Conservation (phyloP, 768 basidiomycete genomes). For the Dioszegia crocea region DNA sequence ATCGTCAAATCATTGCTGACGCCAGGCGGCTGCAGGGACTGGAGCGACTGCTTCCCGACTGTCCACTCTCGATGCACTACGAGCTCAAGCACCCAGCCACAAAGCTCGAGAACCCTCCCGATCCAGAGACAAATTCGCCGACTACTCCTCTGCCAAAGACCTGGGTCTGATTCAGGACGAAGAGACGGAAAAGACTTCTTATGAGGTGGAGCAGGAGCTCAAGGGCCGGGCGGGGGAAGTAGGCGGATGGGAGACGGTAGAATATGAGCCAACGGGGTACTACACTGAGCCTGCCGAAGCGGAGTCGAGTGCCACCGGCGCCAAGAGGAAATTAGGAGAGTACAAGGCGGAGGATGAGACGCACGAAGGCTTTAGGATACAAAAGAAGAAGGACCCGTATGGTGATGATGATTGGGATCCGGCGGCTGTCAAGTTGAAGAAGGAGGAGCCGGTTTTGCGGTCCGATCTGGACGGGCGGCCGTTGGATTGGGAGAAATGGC, state of each 20-base stretch:
- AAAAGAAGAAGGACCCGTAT: slow-evolving; percentile 62
- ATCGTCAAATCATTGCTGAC: background rate
- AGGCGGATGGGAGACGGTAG: slow-evolving; percentile 23
- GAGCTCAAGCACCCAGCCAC: slow-evolving; percentile 47
- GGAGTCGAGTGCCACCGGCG: slow-evolving; percentile 4
- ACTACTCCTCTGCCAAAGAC: slow-evolving; percentile 83
- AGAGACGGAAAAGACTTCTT: slow-evolving; percentile 63
- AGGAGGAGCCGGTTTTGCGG: slow-evolving; percentile 20
- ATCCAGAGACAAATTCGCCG: slow-evolving; percentile 55
- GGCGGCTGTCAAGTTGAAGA: slow-evolving; percentile 59
- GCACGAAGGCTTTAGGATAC: slow-evolving; percentile 48
- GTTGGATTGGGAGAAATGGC: slow-evolving; percentile 7
- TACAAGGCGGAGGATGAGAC: slow-evolving; percentile 29
- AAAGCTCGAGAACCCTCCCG: slow-evolving; percentile 54
- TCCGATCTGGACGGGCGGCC: slow-evolving; percentile 14
- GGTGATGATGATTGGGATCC: slow-evolving; percentile 81
- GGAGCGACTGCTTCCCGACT: background rate
- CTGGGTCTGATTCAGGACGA: slow-evolving; percentile 71
- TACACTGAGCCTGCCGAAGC: slow-evolving; percentile 1
- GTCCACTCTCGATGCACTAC: slow-evolving; percentile 6
- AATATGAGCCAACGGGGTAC: slow-evolving; percentile 7
- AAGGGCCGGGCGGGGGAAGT: slow-evolving; percentile 21
- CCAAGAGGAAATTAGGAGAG: slow-evolving; percentile 20
- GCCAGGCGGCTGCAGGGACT: slow-evolving; percentile 4
- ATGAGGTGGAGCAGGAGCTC: slow-evolving; percentile 57